phyloP scores from a whole-genome alignment of 306 rosid genomes.

The Ammopiptanthus mongolicus region DNA sequence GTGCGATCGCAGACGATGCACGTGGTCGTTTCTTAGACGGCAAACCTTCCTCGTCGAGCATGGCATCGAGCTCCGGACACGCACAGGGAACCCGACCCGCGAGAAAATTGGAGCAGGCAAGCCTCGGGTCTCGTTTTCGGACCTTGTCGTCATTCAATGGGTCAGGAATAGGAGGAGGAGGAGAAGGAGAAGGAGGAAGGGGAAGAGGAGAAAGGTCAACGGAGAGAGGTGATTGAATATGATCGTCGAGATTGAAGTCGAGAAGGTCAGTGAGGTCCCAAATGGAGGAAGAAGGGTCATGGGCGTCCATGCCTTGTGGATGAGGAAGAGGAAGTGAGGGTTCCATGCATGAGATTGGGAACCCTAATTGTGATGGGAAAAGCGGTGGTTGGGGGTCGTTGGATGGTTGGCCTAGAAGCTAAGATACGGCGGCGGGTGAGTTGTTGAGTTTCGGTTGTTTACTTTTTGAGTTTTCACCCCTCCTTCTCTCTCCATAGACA shows the following conservation, averaged over 20 bases:
- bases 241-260: constrained; percentile 25
- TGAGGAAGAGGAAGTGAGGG: not conserved
- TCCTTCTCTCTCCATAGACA: too few species aligned
- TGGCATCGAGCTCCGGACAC: constrained; percentile 82
- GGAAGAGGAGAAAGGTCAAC: not conserved
- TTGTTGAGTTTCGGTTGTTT: not conserved
- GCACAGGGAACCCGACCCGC: constrained; percentile 94
- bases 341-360: constrained; percentile 10
- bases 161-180: not conserved
- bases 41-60: constrained; percentile 53
- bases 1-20: constrained; percentile 30
- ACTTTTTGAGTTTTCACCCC: not conserved
- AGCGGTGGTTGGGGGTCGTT: constrained; percentile 1
- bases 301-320: not conserved
- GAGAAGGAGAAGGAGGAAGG: not conserved
- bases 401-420: constrained; percentile 27
- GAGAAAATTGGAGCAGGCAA: constrained; percentile 73
- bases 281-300: constrained; percentile 27
- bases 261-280: constrained; percentile 35
- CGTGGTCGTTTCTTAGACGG: constrained; percentile 66
- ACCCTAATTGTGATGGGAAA: not conserved
- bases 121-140: constrained; percentile 88
- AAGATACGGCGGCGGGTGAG: constrained; percentile 10
- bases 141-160: constrained; percentile 19
- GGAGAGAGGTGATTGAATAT: not conserved